phyloP scores from a whole-genome alignment of 1,284 basidiomycete genomes.

The Malassezia brasiliensis region DNA sequence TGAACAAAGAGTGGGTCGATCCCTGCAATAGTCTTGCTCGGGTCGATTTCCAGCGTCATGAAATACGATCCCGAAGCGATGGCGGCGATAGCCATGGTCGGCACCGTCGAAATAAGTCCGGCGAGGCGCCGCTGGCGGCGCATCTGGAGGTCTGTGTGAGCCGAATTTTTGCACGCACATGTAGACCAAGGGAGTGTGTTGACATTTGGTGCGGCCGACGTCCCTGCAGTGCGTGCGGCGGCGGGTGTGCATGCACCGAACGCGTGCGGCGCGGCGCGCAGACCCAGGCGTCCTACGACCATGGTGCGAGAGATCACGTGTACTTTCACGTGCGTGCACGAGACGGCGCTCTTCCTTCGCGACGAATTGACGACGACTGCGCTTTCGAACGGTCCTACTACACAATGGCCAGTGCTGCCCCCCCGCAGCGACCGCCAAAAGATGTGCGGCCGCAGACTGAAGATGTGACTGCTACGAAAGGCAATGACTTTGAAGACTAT shows the following conservation, averaged over 20 bases:
- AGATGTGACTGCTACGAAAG: slow-evolving; percentile 46
- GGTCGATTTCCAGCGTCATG: slow-evolving; percentile 36
- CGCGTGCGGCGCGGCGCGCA: not conserved
- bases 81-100: slow-evolving; percentile 34
- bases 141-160: slow-evolving; percentile 27
- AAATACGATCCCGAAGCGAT: slow-evolving; percentile 35
- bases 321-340: not conserved
- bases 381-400: too few relatives aligned
- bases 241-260: not conserved
- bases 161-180: slow-evolving; percentile 5
- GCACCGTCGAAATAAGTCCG: slow-evolving; percentile 38
- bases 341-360: not conserved
- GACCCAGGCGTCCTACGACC: not conserved
- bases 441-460: slow-evolving; percentile 48
- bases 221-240: not conserved
- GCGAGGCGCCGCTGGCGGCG: slow-evolving; percentile 31
- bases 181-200: slow-evolving; percentile 9
- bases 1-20: slow-evolving; percentile 41
- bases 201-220: not conserved
- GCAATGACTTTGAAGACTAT: slow-evolving; percentile 48
- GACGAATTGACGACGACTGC: too few relatives aligned
- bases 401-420: slow-evolving; percentile 11
- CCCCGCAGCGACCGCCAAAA: slow-evolving; percentile 14
- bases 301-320: slow-evolving; percentile 1
- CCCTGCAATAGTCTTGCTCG: slow-evolving; percentile 30